Evolutionary conservation across 140 eudicot species (phyloP).

Genomic region (Oenanthe javanica): DNA sequence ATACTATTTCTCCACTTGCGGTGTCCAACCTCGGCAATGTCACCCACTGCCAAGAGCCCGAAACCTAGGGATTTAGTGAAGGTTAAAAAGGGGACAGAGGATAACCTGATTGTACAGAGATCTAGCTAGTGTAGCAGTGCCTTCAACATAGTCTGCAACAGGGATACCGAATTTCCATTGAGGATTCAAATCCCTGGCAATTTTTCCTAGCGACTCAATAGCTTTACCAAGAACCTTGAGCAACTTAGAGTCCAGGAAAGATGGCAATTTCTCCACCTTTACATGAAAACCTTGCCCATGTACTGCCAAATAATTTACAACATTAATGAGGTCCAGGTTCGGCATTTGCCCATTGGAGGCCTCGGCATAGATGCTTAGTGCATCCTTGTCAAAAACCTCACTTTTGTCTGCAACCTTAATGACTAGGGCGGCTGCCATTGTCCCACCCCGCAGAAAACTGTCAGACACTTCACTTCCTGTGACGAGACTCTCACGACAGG

Average conservation of each 20-base stretch:
- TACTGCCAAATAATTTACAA: slow-evolving; percentile 73
- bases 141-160: slow-evolving; percentile 77
- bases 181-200: slow-evolving; percentile 67
- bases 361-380: slow-evolving; percentile 75
- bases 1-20: background rate
- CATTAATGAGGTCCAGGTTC: slow-evolving; percentile 83
- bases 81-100: background rate
- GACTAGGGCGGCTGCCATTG: slow-evolving; percentile 96
- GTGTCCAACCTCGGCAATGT: background rate
- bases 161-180: slow-evolving; percentile 79
- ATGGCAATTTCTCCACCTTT: slow-evolving; percentile 56
- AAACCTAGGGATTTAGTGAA: background rate
- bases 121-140: slow-evolving; percentile 85
- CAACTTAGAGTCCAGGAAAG: slow-evolving; percentile 60
- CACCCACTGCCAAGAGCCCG: background rate
- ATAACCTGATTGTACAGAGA: slow-evolving; percentile 84
- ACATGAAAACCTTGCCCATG: slow-evolving; percentile 74
- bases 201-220: slow-evolving; percentile 49
- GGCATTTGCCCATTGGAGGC: slow-evolving; percentile 99
- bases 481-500: slow-evolving; percentile 28
- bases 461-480: slow-evolving; percentile 27
- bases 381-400: slow-evolving; percentile 42
- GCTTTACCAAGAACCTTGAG: slow-evolving; percentile 48
- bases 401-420: slow-evolving; percentile 58
- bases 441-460: slow-evolving; percentile 75